These are phyloP conservation scores for Sordariomycetes sp. DNA, from an alignment of 2,329 filamentous ascomycete species.

Conservation along the genomic window DNA sequence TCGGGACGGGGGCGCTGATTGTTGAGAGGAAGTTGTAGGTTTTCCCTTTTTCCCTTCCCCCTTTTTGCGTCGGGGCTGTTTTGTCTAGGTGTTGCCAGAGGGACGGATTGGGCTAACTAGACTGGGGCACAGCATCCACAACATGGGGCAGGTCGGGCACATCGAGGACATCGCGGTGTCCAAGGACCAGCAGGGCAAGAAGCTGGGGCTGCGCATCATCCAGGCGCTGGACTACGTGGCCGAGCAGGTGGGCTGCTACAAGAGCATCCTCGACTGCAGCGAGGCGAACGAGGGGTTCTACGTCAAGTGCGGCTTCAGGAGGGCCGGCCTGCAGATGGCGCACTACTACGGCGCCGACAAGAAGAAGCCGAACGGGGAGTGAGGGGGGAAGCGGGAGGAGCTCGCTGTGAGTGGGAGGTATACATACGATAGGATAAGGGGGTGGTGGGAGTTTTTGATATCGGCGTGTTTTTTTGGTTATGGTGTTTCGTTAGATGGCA, in stretches of 20 bases:
- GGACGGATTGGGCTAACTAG: not conserved
- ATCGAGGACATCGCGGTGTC: conserved; percentile 97
- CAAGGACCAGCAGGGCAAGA: conserved; percentile 95
- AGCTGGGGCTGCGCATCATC: conserved; percentile 83
- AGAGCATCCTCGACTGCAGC: conserved; percentile 92
- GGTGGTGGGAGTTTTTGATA: not conserved
- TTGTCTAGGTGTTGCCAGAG: not conserved
- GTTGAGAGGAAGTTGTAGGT: conserved; percentile 89
- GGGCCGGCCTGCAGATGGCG: conserved; percentile 91
- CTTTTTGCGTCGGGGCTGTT: not conserved
- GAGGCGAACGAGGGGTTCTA: conserved; percentile 97
- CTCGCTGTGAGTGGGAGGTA: not conserved
- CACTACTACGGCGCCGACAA: conserved; percentile 69
- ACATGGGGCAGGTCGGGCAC: conserved; percentile 76
- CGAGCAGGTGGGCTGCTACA: conserved; percentile 86
- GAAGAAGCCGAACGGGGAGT: conserved; percentile 21
- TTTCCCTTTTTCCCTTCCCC: conserved; percentile 9
- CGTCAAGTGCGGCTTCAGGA: conserved; percentile 90
- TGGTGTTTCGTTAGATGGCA: not conserved
- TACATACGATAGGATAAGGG: not conserved
- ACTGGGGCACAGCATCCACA: conserved; percentile 53
- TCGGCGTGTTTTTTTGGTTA: not conserved
- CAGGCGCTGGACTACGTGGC: conserved; percentile 87
- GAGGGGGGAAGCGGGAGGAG: not conserved
- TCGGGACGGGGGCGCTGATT: conserved; percentile 83